A percentile compares a stretch with the other conserved stretches of the same genome.
Evolutionary conservation across 768 basidiomycete genomes (phyloP).

Genomic region (Termitomyces sp.): DNA sequence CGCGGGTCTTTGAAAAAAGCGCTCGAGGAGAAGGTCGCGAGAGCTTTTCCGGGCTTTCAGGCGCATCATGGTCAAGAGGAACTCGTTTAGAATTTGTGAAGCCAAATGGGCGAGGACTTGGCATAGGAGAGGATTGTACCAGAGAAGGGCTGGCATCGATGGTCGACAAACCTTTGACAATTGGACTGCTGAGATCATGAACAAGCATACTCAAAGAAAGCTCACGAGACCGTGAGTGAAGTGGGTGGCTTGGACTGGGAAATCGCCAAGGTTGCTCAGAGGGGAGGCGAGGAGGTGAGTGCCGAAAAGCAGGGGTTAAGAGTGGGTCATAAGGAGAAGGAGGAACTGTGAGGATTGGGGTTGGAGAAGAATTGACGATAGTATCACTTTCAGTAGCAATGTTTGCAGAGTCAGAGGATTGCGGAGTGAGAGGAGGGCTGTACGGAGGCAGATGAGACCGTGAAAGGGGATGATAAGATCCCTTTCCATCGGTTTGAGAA

Average conservation of each 20-base stretch:
- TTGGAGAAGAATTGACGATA: slow-evolving; percentile 24
- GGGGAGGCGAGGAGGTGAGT: slow-evolving; percentile 68
- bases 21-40: slow-evolving; percentile 34
- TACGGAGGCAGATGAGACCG: slow-evolving; percentile 16
- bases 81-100: slow-evolving; percentile 15
- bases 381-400: slow-evolving; percentile 14
- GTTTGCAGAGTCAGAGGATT: slow-evolving; percentile 25
- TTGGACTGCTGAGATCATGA: slow-evolving; percentile 44
- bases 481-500: slow-evolving; percentile 14
- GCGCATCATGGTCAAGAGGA: slow-evolving; percentile 22
- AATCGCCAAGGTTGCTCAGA: slow-evolving; percentile 82
- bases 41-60: slow-evolving; percentile 25
- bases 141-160: slow-evolving; percentile 25
- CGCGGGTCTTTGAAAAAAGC: slow-evolving; percentile 28
- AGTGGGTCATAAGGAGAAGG: slow-evolving; percentile 75
- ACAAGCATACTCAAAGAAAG: slow-evolving; percentile 61
- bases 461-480: slow-evolving; percentile 13
- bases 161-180: slow-evolving; percentile 25
- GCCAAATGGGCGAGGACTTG: slow-evolving; percentile 17
- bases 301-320: slow-evolving; percentile 70
- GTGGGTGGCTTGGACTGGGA: slow-evolving; percentile 72
- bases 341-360: slow-evolving; percentile 34
- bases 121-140: slow-evolving; percentile 30
- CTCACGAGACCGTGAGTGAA: slow-evolving; percentile 60
- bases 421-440: slow-evolving; percentile 33